Percentiles rank a stretch among this genome's conserved stretches.
These are phyloP conservation scores for Solanum chiquidenum DNA, from an alignment of 257 asterid species.

Conservation along the genomic window DNA sequence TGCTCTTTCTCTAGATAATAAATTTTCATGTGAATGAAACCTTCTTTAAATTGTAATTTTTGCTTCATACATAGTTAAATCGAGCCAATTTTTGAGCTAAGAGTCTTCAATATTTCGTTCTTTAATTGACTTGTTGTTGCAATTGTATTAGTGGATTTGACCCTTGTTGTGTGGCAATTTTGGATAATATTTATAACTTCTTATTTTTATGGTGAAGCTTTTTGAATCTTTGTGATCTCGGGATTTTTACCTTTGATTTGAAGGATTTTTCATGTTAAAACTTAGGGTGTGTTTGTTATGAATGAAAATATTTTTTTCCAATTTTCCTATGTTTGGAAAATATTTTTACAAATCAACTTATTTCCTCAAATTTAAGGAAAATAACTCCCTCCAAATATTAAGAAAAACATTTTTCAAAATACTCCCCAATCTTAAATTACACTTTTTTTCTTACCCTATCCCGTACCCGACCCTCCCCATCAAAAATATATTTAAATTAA, in stretches of 20 bases:
- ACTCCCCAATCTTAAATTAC: neutral
- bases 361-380: neutral
- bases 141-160: neutral
- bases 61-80: neutral
- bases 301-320: too few relatives aligned
- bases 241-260: neutral
- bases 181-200: neutral
- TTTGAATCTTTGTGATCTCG: neutral
- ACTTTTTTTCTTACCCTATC: too few relatives aligned
- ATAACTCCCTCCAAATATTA: neutral
- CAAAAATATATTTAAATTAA: too few relatives aligned
- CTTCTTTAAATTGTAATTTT: too few relatives aligned
- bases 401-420: neutral
- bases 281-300: neutral
- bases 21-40: too few relatives aligned
- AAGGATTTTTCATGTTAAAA: neutral
- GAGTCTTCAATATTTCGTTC: neutral
- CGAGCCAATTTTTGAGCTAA: neutral
- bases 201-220: neutral
- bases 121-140: neutral
- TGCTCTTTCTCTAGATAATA: neutral
- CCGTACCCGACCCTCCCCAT: neutral
- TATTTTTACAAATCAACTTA: too few relatives aligned
- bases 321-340: too few relatives aligned
- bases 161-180: neutral